Conservation (phyloP, 108 stramenopile species). For the Mediolabrus comicus region DNA sequence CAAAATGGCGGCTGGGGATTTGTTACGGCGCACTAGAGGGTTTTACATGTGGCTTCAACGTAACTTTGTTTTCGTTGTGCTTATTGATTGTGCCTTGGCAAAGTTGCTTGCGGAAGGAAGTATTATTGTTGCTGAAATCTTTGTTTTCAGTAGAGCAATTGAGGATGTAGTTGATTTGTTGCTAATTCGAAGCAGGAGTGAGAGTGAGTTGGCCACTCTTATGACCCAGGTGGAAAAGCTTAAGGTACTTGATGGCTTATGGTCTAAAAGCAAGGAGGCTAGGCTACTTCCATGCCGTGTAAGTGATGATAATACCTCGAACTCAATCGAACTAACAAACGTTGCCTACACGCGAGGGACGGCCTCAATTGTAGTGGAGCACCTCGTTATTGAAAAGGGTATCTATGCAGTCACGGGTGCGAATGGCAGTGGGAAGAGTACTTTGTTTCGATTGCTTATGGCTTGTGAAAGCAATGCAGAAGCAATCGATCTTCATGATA, state of each 20-base stretch:
- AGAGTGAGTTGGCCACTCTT: conserved; percentile 83
- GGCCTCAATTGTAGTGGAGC: conserved; percentile 66
- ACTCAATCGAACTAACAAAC: conserved; percentile 55
- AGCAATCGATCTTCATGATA: conserved; percentile 71
- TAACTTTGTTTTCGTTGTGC: conserved; percentile 77
- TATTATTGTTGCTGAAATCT: conserved; percentile 77
- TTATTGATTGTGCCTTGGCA: conserved; percentile 88
- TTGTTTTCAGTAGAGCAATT: conserved; percentile 84
- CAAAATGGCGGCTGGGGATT: conserved; percentile 54
- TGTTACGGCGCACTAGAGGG: conserved; percentile 62
- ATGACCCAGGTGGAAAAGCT: conserved; percentile 77
- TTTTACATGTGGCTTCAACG: conserved; percentile 81
- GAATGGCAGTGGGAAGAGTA: conserved; percentile 67
- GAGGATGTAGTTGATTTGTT: conserved; percentile 86
- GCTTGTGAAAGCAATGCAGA: conserved; percentile 74
- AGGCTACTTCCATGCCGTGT: conserved; percentile 65
- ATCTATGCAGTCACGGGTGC: conserved; percentile 74
- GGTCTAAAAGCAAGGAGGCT: conserved; percentile 62
- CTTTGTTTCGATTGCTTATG: conserved; percentile 81
- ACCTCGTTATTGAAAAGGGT: conserved; percentile 72
- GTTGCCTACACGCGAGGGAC: conserved; percentile 75
- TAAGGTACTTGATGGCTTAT: conserved; percentile 56
- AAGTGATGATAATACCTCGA: conserved; percentile 1
- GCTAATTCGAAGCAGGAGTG: conserved; percentile 77
- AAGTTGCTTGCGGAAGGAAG: conserved; percentile 71